These are phyloP conservation scores for Schrenkiella parvula DNA, from an alignment of 345 rosid species.

Conservation along the genomic window DNA sequence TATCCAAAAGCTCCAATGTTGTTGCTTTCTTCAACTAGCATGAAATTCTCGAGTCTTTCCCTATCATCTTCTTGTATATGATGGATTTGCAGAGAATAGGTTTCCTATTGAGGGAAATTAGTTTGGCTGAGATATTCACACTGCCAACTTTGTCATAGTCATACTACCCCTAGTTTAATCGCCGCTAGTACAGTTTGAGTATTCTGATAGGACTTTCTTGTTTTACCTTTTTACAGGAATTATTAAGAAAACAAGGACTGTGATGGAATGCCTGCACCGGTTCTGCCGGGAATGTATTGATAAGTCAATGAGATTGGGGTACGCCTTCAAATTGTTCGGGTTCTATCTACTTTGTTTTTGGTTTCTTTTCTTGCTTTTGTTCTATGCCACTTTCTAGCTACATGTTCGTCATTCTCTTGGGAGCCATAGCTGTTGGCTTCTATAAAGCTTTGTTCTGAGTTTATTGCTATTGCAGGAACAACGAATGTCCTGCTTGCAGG, in stretches of 20 bases:
- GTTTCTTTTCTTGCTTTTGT: not conserved
- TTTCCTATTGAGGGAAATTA: not conserved
- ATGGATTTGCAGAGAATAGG: not conserved
- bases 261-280: slow-evolving; percentile 84
- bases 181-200: not conserved
- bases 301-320: slow-evolving; percentile 84
- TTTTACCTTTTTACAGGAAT: slow-evolving; percentile 44
- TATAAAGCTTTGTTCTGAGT: slow-evolving; percentile 11
- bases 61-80: not conserved
- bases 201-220: not conserved
- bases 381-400: not conserved
- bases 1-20: not conserved
- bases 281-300: slow-evolving; percentile 88
- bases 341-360: not conserved
- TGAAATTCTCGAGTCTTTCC: not conserved
- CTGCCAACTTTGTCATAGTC: not conserved
- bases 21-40: not conserved
- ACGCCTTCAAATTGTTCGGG: not conserved
- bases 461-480: slow-evolving; percentile 48
- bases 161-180: not conserved
- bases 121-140: not conserved
- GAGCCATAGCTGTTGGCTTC: not conserved
- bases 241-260: slow-evolving; percentile 79
- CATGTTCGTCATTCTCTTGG: slow-evolving; percentile 10
- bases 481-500: slow-evolving; percentile 89